Percentiles rank a stretch among this genome's conserved stretches.
These are phyloP conservation scores for Polysphondylium violaceum DNA, from an alignment of 78 protist genomes.

Conservation along the genomic window DNA sequence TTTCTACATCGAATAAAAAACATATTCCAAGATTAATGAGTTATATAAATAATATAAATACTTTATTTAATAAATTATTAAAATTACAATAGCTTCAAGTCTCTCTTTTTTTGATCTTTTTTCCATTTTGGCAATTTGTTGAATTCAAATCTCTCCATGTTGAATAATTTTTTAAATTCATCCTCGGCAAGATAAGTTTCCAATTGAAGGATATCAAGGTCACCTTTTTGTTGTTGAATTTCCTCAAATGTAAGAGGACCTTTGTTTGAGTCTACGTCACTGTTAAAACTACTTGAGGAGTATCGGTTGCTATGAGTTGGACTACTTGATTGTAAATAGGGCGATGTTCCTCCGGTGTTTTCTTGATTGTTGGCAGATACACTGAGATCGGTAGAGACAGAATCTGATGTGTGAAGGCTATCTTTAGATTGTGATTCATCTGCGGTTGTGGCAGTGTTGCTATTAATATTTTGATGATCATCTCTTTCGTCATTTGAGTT, in stretches of 20 bases:
- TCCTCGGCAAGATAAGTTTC: constrained; percentile 79
- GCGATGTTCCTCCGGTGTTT: not conserved
- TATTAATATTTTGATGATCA: not conserved
- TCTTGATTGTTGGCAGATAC: too few species aligned
- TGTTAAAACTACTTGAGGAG: not conserved
- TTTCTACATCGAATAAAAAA: too few species aligned
- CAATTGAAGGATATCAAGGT: constrained; percentile 14
- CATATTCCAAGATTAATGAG: too few species aligned
- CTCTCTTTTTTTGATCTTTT: constrained; percentile 72
- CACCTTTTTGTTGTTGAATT: constrained; percentile 7
- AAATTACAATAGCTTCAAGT: constrained; percentile 60
- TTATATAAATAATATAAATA: too few species aligned
- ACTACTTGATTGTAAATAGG: not conserved
- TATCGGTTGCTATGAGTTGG: not conserved
- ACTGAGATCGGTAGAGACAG: not conserved
- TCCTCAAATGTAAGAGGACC: constrained; percentile 22
- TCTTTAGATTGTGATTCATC: not conserved
- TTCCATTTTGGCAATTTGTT: constrained; percentile 83
- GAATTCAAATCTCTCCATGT: constrained; percentile 42
- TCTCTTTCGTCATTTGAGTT: not conserved
- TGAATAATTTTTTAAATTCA: constrained; percentile 78
- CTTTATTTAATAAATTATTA: not conserved
- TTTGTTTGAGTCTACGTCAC: not conserved
- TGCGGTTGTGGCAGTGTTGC: not conserved
- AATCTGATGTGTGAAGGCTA: not conserved